phyloP scores from a whole-genome alignment of 129 eudicot species.

The Deinandra increscens region DNA sequence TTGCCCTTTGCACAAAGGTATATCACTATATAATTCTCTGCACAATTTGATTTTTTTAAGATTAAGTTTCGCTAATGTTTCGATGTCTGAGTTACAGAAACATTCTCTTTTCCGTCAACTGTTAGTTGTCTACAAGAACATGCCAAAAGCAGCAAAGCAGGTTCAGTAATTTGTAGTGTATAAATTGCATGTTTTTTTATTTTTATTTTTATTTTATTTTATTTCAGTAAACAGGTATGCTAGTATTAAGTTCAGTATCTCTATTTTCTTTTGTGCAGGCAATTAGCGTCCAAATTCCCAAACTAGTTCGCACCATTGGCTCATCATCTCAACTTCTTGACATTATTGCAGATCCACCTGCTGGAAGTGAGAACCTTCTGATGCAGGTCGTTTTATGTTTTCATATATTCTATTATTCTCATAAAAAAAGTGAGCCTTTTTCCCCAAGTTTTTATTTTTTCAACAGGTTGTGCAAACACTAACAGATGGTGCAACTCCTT shows the following conservation, averaged over 20 bases:
- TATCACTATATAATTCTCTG: neutral
- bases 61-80: neutral
- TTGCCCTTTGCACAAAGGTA: conserved; percentile 99
- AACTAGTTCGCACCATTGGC: conserved; percentile 94
- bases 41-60: conserved; percentile 7
- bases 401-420: neutral
- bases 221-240: neutral
- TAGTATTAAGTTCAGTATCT: conserved; percentile 2
- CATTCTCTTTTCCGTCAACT: conserved; percentile 86
- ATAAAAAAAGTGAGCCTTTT: neutral
- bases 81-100: conserved; percentile 55
- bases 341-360: conserved; percentile 88
- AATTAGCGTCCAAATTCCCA: conserved; percentile 73
- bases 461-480: conserved; percentile 81
- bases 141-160: conserved; percentile 75
- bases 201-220: too few species aligned
- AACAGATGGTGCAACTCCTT: conserved; percentile 85
- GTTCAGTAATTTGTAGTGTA: conserved; percentile 36
- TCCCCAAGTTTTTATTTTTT: neutral
- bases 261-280: conserved; percentile 56
- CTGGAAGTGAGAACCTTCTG: conserved; percentile 76
- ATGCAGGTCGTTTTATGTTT: conserved; percentile 51
- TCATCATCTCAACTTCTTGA: conserved; percentile 78
- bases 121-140: conserved; percentile 59
- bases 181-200: neutral